A percentile compares a stretch with the other conserved stretches of the same genome.
These are phyloP conservation scores for Oryza glaberrima DNA, from an alignment of 176 grass and related monocot genomes.

Conservation along the genomic window DNA sequence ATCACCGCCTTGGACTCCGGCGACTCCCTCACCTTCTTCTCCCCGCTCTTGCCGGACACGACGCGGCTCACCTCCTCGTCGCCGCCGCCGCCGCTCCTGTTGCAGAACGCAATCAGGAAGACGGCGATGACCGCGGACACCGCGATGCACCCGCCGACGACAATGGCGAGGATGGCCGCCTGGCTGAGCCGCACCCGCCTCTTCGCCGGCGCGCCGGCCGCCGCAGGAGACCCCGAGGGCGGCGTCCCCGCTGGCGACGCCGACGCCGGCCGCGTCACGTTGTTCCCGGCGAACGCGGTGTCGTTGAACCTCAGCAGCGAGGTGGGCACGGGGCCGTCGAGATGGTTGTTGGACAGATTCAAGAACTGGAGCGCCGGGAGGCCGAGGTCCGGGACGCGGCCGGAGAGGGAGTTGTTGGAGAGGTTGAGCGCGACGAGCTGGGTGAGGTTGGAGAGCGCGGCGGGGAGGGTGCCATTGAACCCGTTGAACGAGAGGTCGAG, in stretches of 20 bases:
- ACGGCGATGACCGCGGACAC: slow-evolving; percentile 48
- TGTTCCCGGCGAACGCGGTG: slow-evolving; percentile 63
- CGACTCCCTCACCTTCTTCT: slow-evolving; percentile 57
- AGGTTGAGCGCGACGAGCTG: slow-evolving; percentile 70
- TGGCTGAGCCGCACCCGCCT: slow-evolving; percentile 46
- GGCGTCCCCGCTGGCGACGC: not conserved
- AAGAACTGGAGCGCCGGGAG: slow-evolving; percentile 65
- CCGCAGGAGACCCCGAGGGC: not conserved
- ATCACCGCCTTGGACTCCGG: slow-evolving; percentile 81
- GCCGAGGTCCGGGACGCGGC: slow-evolving; percentile 66
- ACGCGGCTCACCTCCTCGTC: slow-evolving; percentile 1
- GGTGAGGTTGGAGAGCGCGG: slow-evolving; percentile 55
- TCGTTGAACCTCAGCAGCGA: slow-evolving; percentile 56
- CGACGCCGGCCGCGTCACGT: slow-evolving; percentile 2
- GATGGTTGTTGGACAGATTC: slow-evolving; percentile 80
- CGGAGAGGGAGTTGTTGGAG: slow-evolving; percentile 89
- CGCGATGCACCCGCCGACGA: slow-evolving; percentile 60
- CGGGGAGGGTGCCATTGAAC: slow-evolving; percentile 59
- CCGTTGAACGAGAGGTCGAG: slow-evolving; percentile 90
- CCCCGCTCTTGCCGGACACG: slow-evolving; percentile 23
- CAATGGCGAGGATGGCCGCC: slow-evolving; percentile 71
- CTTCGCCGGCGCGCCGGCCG: not conserved
- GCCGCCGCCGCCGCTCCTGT: slow-evolving; percentile 29
- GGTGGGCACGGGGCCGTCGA: slow-evolving; percentile 58
- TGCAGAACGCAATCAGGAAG: slow-evolving; percentile 62